Conservation (phyloP, 1,284 basidiomycete genomes). For the Ceratobasidium sp. region DNA sequence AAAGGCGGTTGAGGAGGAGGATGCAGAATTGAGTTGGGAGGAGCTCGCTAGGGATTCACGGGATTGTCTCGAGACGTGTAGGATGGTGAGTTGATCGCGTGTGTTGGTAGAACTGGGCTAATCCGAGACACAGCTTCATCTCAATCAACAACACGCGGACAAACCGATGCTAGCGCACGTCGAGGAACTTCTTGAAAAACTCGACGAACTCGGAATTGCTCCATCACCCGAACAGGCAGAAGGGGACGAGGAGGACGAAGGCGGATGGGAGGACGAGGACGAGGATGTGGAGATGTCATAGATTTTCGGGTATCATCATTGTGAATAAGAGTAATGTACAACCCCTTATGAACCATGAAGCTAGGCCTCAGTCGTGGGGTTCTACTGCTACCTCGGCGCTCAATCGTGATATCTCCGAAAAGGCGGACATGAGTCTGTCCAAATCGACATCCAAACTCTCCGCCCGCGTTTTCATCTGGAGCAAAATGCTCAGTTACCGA, state of each 20-base stretch:
- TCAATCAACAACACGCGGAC: constrained; percentile 76
- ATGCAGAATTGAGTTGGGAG: constrained; percentile 70
- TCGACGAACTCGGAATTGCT: constrained; percentile 74
- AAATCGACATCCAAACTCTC: constrained; percentile 82
- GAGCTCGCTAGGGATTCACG: constrained; percentile 83
- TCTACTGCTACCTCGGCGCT: constrained; percentile 71
- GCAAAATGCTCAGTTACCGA: not conserved
- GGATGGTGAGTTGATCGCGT: constrained; percentile 61
- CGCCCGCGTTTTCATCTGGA: constrained; percentile 82
- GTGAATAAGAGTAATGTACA: constrained; percentile 20
- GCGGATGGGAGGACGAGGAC: constrained; percentile 62
- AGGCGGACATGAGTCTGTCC: constrained; percentile 78
- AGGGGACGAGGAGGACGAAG: constrained; percentile 53
- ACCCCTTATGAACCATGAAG: too few relatives aligned
- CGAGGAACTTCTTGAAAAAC: constrained; percentile 71
- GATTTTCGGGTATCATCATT: constrained; percentile 15
- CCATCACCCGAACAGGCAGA: constrained; percentile 65
- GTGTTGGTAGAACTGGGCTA: constrained; percentile 7
- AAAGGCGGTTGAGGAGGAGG: constrained; percentile 54
- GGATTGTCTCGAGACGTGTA: constrained; percentile 84
- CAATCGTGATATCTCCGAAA: constrained; percentile 83
- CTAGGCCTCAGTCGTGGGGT: constrained; percentile 14
- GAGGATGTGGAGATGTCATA: constrained; percentile 69
- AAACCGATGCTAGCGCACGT: constrained; percentile 80
- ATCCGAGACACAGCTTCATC: constrained; percentile 65